Conservation (phyloP, 2,329 filamentous ascomycete species). For the Neoarthrinium moseri region DNA sequence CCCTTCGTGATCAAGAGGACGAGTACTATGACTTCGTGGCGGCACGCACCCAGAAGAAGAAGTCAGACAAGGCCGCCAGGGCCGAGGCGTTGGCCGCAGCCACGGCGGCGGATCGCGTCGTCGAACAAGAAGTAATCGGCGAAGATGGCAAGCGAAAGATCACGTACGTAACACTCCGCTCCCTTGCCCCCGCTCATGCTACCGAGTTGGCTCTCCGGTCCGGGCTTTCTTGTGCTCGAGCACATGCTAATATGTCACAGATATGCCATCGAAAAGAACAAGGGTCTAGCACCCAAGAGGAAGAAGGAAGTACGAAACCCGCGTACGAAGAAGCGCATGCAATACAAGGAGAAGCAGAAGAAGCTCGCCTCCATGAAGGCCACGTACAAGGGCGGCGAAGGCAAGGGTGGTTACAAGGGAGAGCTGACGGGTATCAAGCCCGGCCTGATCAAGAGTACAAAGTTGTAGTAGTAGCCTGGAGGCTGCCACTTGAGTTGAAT, state of each 20-base stretch:
- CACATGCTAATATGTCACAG: background rate
- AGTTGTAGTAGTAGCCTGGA: no score
- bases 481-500: no score
- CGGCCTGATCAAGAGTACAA: slow-evolving; percentile 88
- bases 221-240: background rate
- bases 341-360: slow-evolving; percentile 94
- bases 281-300: slow-evolving; percentile 1
- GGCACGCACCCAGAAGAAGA: slow-evolving; percentile 66
- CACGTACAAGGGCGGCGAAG: slow-evolving; percentile 82
- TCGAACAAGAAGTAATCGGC: slow-evolving; percentile 68
- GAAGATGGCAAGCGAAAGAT: slow-evolving; percentile 90
- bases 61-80: slow-evolving; percentile 66
- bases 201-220: no score
- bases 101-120: slow-evolving; percentile 60
- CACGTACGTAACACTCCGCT: slow-evolving; percentile 35
- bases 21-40: slow-evolving; percentile 92
- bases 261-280: slow-evolving; percentile 7
- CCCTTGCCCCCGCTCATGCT: no score
- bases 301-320: slow-evolving; percentile 6
- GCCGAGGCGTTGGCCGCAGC: slow-evolving; percentile 58
- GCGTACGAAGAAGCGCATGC: slow-evolving; percentile 1
- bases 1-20: slow-evolving; percentile 54
- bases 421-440: slow-evolving; percentile 96
- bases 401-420: slow-evolving; percentile 82
- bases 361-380: slow-evolving; percentile 86